Percentiles rank a stretch among this genome's conserved stretches.
Conservation (phyloP, 768 basidiomycete species). For the Mycena belliarum region DNA sequence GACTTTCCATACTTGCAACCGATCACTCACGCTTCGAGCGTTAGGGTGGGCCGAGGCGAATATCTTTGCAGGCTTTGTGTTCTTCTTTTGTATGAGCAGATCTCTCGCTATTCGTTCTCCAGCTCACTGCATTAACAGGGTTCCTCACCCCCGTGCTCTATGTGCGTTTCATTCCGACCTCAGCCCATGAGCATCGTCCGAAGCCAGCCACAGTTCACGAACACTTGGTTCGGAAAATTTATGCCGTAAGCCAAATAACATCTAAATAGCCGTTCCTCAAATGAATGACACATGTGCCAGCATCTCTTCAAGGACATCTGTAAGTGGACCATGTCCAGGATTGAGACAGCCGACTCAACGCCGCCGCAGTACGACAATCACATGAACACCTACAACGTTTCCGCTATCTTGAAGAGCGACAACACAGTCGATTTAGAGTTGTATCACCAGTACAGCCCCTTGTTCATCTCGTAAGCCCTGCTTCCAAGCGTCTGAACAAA, state of each 20-base stretch:
- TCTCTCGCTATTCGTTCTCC: too few species aligned
- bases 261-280: not conserved
- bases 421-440: slow-evolving; percentile 54
- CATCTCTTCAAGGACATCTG: slow-evolving; percentile 12
- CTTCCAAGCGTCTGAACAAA: not conserved
- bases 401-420: slow-evolving; percentile 53
- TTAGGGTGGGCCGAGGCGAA: slow-evolving; percentile 63
- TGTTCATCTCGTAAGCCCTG: slow-evolving; percentile 10
- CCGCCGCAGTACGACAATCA: slow-evolving; percentile 63
- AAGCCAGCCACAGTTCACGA: slow-evolving; percentile 48
- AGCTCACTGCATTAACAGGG: slow-evolving; percentile 26
- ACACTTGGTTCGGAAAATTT: slow-evolving; percentile 58
- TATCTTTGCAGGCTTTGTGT: slow-evolving; percentile 22
- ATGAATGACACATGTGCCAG: not conserved
- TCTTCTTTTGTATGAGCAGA: slow-evolving; percentile 17
- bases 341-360: slow-evolving; percentile 18
- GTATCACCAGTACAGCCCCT: slow-evolving; percentile 33
- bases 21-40: not conserved
- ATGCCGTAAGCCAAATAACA: slow-evolving; percentile 51
- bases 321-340: not conserved
- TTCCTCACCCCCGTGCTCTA: slow-evolving; percentile 36
- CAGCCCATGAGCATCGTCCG: not conserved
- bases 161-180: slow-evolving; percentile 19
- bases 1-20: not conserved
- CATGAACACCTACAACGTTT: slow-evolving; percentile 58